These are phyloP conservation scores for Botrytis pseudocinerea DNA, from an alignment of 2,329 filamentous ascomycete species.

Conservation along the genomic window DNA sequence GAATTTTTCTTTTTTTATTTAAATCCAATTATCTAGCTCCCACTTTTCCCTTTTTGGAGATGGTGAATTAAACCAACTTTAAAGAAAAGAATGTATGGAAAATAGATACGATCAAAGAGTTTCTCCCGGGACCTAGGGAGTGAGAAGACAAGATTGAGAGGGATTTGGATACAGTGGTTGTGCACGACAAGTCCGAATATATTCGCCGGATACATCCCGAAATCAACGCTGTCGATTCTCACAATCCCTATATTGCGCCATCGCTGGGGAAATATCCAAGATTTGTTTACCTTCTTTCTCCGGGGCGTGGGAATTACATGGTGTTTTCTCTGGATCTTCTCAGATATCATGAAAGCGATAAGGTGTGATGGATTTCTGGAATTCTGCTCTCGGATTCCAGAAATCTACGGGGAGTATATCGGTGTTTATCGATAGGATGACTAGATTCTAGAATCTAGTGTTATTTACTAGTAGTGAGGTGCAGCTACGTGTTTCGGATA, in stretches of 20 bases:
- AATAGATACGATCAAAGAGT: neutral
- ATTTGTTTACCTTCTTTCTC: neutral
- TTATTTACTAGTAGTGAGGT: neutral
- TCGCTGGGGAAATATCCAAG: neutral
- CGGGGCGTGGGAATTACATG: too few relatives aligned
- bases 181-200: fast-evolving
- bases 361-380: neutral
- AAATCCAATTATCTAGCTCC: too few relatives aligned
- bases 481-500: neutral
- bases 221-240: neutral
- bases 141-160: neutral
- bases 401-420: fast-evolving
- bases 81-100: neutral
- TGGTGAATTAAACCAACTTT: too few relatives aligned
- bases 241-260: neutral
- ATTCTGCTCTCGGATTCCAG: fast-evolving
- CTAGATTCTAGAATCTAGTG: too few relatives aligned
- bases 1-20: too few relatives aligned
- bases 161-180: neutral
- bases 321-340: neutral
- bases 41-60: too few relatives aligned
- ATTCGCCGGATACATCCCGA: neutral
- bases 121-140: neutral
- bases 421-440: neutral
- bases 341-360: neutral